Evolutionary conservation across 495 filamentous ascomycete genomes (phyloP).

Genomic region (Extremus antarcticus): DNA sequence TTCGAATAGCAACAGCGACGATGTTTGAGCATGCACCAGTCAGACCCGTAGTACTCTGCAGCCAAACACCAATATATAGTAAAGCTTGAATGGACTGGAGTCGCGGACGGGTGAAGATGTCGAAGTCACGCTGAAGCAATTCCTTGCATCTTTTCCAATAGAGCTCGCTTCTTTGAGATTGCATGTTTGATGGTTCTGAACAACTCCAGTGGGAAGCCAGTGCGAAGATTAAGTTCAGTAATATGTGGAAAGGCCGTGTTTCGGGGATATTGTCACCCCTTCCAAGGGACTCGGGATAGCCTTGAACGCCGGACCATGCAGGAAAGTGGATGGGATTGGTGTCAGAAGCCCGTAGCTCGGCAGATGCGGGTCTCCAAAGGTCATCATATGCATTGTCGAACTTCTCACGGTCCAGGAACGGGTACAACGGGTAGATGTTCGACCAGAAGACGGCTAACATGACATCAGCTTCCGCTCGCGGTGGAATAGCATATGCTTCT

Average conservation of each 20-base stretch:
- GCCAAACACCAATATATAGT: background rate
- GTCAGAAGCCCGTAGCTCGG: no score
- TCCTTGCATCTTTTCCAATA: background rate
- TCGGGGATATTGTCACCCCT: background rate
- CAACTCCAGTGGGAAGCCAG: background rate
- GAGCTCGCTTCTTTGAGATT: background rate
- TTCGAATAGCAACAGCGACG: background rate
- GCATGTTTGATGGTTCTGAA: no score
- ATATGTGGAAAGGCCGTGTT: background rate
- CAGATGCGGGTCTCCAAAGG: background rate
- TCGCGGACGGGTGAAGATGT: background rate
- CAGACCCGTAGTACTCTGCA: background rate
- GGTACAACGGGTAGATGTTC: background rate
- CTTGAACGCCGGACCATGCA: no score
- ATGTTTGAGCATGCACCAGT: background rate
- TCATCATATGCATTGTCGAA: background rate
- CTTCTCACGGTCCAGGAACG: background rate
- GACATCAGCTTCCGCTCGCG: background rate
- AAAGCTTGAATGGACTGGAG: background rate
- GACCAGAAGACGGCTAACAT: background rate
- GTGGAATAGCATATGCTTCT: background rate
- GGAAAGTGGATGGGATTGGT: no score
- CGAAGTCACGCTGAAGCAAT: background rate
- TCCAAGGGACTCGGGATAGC: background rate
- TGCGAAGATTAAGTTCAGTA: background rate